Base-by-base conservation (phyloP, 2,329 filamentous ascomycete genomes). In the Taxawa tesnikishii region DNA sequence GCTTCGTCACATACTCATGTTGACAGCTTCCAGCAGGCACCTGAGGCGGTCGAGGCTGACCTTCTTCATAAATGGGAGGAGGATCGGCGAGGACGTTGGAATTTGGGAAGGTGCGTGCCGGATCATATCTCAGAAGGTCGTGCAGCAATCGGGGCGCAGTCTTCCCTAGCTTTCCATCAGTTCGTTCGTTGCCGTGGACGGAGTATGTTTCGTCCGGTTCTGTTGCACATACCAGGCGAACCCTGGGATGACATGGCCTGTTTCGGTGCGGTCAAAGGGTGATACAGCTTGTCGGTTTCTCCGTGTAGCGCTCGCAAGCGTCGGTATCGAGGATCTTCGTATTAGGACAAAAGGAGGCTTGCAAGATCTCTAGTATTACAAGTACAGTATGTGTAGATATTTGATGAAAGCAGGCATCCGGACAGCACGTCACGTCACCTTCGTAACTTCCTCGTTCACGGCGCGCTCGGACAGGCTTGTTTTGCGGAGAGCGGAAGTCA, bases 1-100 rank as follows among this genome's bases (percentile, higher is more conserved):
- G 39, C 47, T 81, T 79, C 28, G 58, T 58, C 27, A 65, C 59
- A 47, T 79, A 73, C 16, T 59, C 55, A 55, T 83, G 78, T 32
- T 58, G 62, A 50, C 76, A 80, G 39, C 66, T 67, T 19, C 46
- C 50, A 28, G 43, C 45, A 7, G 61, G 59, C 4, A 58, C 48
- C 11, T 54, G 49, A 15, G 52, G 46, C 13, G 45, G 38, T 5
- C 50, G 50, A 8, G 47, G 48, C 6, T 41, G 43, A 12, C 50
- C 46, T 23, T 58, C 51, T 36, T 59, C 51, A 33, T 64, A 68
- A n/a, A 64, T 60, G 5, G 68, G 70, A 27, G 74, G 68, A 15
- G 67, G 55, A 38, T 73, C 65, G 26, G 68, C 65, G 28, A 82
- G 65, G 31, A 78, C 52, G 47, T 74, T 73, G 16, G 49, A 50